These are phyloP conservation scores for Sergeia podlipaevii DNA, from an alignment of 208 protist genomes.

Conservation along the genomic window DNA sequence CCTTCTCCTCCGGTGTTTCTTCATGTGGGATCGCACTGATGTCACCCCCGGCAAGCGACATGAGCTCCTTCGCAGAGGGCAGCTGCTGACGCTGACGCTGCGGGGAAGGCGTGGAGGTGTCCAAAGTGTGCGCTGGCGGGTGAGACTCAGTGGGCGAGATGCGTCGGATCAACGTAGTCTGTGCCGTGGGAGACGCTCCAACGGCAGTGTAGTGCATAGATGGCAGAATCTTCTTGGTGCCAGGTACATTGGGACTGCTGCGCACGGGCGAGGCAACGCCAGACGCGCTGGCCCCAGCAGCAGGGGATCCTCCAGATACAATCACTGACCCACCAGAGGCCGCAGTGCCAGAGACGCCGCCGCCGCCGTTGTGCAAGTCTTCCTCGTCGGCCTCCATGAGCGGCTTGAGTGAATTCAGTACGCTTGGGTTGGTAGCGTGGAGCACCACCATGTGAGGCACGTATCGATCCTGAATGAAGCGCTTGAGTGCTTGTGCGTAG, in stretches of 20 bases:
- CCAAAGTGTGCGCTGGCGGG: no score
- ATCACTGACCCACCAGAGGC: neutral
- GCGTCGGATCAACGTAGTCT: conserved; percentile 12
- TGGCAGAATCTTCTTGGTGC: no score
- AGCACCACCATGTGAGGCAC: conserved; percentile 83
- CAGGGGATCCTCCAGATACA: neutral
- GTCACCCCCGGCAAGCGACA: conserved; percentile 24
- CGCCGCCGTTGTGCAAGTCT: neutral
- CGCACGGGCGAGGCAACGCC: neutral
- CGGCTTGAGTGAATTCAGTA: conserved; percentile 64
- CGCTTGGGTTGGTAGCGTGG: conserved; percentile 74
- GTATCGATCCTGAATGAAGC: conserved; percentile 82
- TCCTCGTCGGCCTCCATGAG: conserved; percentile 35
- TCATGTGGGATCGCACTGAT: conserved; percentile 1
- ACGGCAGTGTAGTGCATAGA: conserved; percentile 10
- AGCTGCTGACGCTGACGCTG: no score
- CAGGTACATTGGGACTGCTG: no score
- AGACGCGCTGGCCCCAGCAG: neutral
- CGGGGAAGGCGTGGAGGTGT: no score
- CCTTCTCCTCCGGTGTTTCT: neutral
- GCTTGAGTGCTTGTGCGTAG: conserved; percentile 58
- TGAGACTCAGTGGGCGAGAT: neutral
- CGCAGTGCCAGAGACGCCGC: neutral
- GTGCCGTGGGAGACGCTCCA: conserved; percentile 16
- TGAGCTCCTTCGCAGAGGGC: conserved; percentile 18